Evolutionary conservation across 768 basidiomycete genomes (phyloP).

Genomic region (Leccinum subtestaceum): DNA sequence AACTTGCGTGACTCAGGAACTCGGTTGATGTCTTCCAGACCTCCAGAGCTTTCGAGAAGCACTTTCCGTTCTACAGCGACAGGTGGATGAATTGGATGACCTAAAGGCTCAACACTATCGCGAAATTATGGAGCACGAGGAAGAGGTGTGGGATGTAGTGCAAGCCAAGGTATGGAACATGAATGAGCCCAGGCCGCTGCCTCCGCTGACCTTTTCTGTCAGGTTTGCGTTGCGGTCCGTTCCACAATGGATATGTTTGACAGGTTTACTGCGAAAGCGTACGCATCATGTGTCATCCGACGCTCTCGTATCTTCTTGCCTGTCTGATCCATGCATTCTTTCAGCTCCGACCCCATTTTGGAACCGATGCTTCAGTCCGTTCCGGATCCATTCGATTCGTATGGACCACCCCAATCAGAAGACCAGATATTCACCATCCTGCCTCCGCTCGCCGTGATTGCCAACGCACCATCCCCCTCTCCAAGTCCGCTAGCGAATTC

Average conservation of each 20-base stretch:
- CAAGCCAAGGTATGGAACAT: conserved; percentile 63
- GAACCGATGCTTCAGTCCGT: conserved; percentile 88
- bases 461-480: conserved; percentile 58
- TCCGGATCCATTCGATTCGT: conserved; percentile 91
- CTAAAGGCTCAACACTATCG: conserved; percentile 84
- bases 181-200: neutral
- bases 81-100: conserved; percentile 89
- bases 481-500: conserved; percentile 55
- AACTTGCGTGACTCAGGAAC: conserved; percentile 8
- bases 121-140: conserved; percentile 88
- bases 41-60: conserved; percentile 87
- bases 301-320: conserved; percentile 2
- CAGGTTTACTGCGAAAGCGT: conserved; percentile 83
- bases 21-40: conserved; percentile 46
- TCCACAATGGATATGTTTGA: conserved; percentile 93
- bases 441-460: conserved; percentile 76
- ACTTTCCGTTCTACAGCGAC: conserved; percentile 72
- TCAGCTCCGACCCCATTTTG: conserved; percentile 81
- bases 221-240: conserved; percentile 81
- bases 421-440: conserved; percentile 93
- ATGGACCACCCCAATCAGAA: conserved; percentile 83
- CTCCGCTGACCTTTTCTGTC: conserved; percentile 14
- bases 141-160: conserved; percentile 93
- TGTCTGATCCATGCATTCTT: conserved; percentile 12
- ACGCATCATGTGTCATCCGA: conserved; percentile 30